phyloP scores from a whole-genome alignment of 768 basidiomycete genomes.

The Cystobasidium tubakii region DNA sequence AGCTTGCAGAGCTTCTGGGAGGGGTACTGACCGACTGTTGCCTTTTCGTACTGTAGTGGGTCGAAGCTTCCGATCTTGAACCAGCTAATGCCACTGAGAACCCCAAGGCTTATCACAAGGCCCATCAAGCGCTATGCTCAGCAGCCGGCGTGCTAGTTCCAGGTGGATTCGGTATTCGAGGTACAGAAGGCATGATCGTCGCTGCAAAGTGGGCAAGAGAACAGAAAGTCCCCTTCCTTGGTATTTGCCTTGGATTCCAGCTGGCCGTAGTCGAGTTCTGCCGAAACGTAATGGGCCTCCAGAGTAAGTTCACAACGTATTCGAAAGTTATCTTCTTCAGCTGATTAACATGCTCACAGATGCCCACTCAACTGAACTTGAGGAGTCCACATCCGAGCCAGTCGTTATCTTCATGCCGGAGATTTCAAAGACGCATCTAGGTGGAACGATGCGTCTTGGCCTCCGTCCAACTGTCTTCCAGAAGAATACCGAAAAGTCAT shows the following conservation, averaged over 20 bases:
- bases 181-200: constrained; percentile 94
- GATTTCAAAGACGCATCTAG: constrained; percentile 94
- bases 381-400: constrained; percentile 53
- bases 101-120: constrained; percentile 87
- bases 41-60: constrained; percentile 73
- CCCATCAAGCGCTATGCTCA: constrained; percentile 85
- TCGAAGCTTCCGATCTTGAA: constrained; percentile 88
- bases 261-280: constrained; percentile 94
- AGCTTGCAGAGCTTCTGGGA: too few species aligned
- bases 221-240: constrained; percentile 87
- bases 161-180: constrained; percentile 87
- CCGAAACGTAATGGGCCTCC: constrained; percentile 67
- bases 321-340: too few species aligned
- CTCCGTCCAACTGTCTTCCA: constrained; percentile 91
- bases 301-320: too few species aligned
- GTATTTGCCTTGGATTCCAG: constrained; percentile 97
- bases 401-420: constrained; percentile 98
- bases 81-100: constrained; percentile 67
- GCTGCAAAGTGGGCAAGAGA: constrained; percentile 97
- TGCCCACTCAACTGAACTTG: constrained; percentile 80
- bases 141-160: constrained; percentile 91
- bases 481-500: constrained; percentile 66
- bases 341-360: constrained; percentile 52
- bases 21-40: too few species aligned
- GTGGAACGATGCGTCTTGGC: constrained; percentile 99